Percentiles rank a stretch among this genome's conserved stretches.
These are phyloP conservation scores for Vanrija sp. DNA, from an alignment of 1,284 basidiomycete genomes.

Conservation along the genomic window DNA sequence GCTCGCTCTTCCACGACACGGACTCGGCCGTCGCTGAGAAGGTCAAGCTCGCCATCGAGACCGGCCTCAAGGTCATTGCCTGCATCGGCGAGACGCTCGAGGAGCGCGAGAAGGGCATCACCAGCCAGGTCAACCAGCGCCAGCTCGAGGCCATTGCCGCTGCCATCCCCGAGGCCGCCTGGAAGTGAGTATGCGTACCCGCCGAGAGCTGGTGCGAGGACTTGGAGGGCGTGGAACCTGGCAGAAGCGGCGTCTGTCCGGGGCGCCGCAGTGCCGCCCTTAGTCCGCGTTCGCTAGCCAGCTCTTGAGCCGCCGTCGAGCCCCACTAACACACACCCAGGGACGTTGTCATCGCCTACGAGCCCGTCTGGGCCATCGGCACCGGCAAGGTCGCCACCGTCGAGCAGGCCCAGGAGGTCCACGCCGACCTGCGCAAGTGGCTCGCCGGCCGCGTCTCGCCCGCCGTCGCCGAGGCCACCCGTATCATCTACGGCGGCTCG, in stretches of 20 bases:
- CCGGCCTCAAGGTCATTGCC: slow-evolving; percentile 80
- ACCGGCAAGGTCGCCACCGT: slow-evolving; percentile 93
- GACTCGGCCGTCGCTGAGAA: slow-evolving; percentile 81
- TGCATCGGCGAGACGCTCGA: slow-evolving; percentile 93
- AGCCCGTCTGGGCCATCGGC: slow-evolving; percentile 98
- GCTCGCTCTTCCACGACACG: slow-evolving; percentile 84
- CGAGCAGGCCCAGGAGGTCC: slow-evolving; percentile 78
- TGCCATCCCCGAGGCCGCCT: slow-evolving; percentile 63
- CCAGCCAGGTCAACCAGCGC: slow-evolving; percentile 71
- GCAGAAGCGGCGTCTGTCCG: background rate
- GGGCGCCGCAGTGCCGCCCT: background rate
- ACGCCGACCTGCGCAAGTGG: slow-evolving; percentile 77
- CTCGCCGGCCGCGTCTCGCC: slow-evolving; percentile 64
- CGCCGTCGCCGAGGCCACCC: slow-evolving; percentile 67
- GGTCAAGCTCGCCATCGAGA: slow-evolving; percentile 59
- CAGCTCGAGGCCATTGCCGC: slow-evolving; percentile 76
- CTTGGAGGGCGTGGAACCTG: background rate
- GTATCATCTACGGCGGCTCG: slow-evolving; percentile 94
- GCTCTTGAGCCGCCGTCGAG: background rate
- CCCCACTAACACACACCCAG: slow-evolving; percentile 48
- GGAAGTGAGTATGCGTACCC: slow-evolving; percentile 60
- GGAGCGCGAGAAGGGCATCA: slow-evolving; percentile 78
- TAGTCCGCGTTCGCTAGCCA: background rate
- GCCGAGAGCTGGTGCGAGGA: background rate
- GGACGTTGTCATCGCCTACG: slow-evolving; percentile 90